Conservation (phyloP, 805 yeast species). For the Ogataea kodamae region DNA sequence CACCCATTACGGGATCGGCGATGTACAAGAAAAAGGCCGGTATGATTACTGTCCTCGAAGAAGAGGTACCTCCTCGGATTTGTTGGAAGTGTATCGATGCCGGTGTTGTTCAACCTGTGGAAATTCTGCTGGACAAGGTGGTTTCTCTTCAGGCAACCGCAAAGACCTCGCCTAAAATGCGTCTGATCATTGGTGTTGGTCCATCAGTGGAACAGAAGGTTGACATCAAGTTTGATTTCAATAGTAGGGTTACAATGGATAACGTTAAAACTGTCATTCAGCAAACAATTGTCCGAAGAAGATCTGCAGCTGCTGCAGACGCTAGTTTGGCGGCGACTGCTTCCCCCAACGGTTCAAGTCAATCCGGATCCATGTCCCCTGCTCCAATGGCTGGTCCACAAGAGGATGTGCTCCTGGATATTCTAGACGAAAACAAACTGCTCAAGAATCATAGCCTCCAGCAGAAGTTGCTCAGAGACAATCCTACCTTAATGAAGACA, state of each 20-base stretch:
- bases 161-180: conserved; percentile 61
- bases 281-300: conserved; percentile 63
- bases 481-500: conserved; percentile 62
- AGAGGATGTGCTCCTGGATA: conserved; percentile 31
- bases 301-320: conserved; percentile 47
- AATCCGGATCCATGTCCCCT: conserved; percentile 14
- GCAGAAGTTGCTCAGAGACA: conserved; percentile 68
- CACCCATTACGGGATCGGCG: conserved; percentile 45
- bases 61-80: conserved; percentile 50
- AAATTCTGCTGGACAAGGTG: conserved; percentile 40
- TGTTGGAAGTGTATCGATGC: conserved; percentile 58
- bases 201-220: conserved; percentile 26
- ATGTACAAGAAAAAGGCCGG: conserved; percentile 54
- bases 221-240: conserved; percentile 55
- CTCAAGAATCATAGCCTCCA: conserved; percentile 74
- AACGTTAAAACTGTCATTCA: conserved; percentile 64
- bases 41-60: conserved; percentile 53
- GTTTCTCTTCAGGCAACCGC: conserved; percentile 66
- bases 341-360: conserved; percentile 2
- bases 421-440: conserved; percentile 54
- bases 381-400: conserved; percentile 20
- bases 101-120: conserved; percentile 38
- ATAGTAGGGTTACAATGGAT: conserved; percentile 72
- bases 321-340: conserved; percentile 20
- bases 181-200: conserved; percentile 49